Percentiles rank a stretch among this genome's conserved stretches.
Conservation (phyloP, 208 protist genomes). For the Leishmania braziliensis region DNA sequence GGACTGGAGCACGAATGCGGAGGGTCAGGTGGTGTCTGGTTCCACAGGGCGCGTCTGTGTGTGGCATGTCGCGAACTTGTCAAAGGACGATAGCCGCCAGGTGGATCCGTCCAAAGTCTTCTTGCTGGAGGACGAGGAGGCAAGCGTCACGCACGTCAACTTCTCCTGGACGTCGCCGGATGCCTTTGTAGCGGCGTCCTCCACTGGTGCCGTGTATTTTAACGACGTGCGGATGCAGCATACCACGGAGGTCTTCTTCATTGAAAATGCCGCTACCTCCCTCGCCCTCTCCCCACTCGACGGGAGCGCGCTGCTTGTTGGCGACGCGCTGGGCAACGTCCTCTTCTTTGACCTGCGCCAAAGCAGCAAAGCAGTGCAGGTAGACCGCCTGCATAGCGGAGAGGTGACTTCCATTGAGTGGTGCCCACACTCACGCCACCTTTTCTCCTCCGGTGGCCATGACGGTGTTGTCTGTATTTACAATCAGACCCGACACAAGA, state of each 20-base stretch:
- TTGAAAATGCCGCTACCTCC: slow-evolving; percentile 39
- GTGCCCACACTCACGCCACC: slow-evolving; percentile 84
- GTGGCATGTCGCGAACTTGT: slow-evolving; percentile 77
- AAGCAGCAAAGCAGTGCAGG: slow-evolving; percentile 44
- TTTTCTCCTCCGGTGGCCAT: slow-evolving; percentile 76
- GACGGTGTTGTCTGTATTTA: slow-evolving; percentile 81
- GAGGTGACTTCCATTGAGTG: slow-evolving; percentile 78
- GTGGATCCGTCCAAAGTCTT: slow-evolving; percentile 53
- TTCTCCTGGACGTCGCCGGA: slow-evolving; percentile 70
- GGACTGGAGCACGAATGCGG: slow-evolving; percentile 72
- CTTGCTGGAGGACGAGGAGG: slow-evolving; percentile 52
- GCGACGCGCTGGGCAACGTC: slow-evolving; percentile 59
- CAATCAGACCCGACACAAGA: slow-evolving; percentile 50
- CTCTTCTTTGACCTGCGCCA: slow-evolving; percentile 73
- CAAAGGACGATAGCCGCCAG: slow-evolving; percentile 62
- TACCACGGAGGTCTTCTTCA: slow-evolving; percentile 52
- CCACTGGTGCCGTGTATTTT: slow-evolving; percentile 53
- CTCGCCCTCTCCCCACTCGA: slow-evolving; percentile 64
- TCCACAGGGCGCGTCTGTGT: slow-evolving; percentile 60
- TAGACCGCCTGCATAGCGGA: slow-evolving; percentile 52
- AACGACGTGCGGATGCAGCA: slow-evolving; percentile 50
- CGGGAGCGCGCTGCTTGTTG: slow-evolving; percentile 58
- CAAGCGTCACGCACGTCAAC: slow-evolving; percentile 53
- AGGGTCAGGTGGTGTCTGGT: slow-evolving; percentile 68
- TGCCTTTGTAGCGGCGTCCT: slow-evolving; percentile 46